Evolutionary conservation across 352 stramenopile species (phyloP), one percentile per base, ranked within the genome.

Genomic region (Phytophthora litchii): DNA sequence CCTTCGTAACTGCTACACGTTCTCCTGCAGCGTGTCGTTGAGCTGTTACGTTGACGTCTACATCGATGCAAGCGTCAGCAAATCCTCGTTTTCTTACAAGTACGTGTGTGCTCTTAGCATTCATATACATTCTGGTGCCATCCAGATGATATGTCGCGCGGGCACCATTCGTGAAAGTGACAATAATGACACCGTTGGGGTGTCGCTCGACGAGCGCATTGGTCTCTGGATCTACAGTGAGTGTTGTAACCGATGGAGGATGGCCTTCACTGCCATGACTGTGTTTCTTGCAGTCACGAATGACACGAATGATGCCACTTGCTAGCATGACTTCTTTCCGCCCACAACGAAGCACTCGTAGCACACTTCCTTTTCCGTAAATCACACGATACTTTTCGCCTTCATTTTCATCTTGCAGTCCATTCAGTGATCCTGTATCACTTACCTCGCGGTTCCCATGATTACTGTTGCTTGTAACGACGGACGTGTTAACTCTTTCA

Each of bases 1-100:
- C 81, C 41, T 91, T 91, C 6, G 80, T 89, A 21, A 93, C 72
- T 16, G 78, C 80, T 10, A 91, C 78, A 46, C 69, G 70, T 42
- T 91, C 67, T 2, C 81, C 84, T 11, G 53, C 46, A 5, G 81
- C 76, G 36, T 93, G 84, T 12, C 70, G 71, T 35, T 80, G 63
- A 12, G 84, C 84, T 17, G 71, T 75, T 13, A 81, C 4, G 20
- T 92, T 89, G 13, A 92, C 79, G 19, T 78, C 77, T 9, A 94
- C 41, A 46, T 94, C 80, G n/a, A 91, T 70, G 47, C 64, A 85
- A 20, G 91, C 80, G 48, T 90, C 72, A 0, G 83, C 73, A 48
- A 82, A 86, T 4, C 72, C 63, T 16, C 45, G 48, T 47, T 88
- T 86, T 19, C 61, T 73, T 12, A 92, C 71, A 8, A 92, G 55